Conservation (phyloP, 148 eudicot species). For the Rhododendron kiyosumense region DNA sequence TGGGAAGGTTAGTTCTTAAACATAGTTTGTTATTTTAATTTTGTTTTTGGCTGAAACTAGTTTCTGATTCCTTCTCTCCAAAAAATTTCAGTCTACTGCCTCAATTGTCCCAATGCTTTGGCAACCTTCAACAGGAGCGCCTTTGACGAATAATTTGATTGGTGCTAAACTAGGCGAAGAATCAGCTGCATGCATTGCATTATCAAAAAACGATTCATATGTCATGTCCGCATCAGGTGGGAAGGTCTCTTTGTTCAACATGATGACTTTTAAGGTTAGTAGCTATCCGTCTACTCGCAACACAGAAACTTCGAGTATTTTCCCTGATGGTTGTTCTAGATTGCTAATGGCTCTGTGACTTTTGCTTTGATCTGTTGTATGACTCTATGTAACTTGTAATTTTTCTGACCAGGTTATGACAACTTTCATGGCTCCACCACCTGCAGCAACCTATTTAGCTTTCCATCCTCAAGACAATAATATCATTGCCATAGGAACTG, state of each 20-base stretch:
- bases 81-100: slow-evolving; percentile 41
- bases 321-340: background rate
- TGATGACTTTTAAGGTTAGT: slow-evolving; percentile 60
- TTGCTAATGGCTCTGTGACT: background rate
- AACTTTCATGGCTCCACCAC: slow-evolving; percentile 64
- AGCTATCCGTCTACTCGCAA: background rate
- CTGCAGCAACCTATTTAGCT: slow-evolving; percentile 54
- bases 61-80: slow-evolving; percentile 1
- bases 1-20: slow-evolving; percentile 30
- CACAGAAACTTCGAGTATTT: background rate
- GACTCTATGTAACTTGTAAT: slow-evolving; percentile 1
- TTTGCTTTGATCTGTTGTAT: background rate
- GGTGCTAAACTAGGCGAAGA: slow-evolving; percentile 41
- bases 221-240: slow-evolving; percentile 71
- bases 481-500: slow-evolving; percentile 58
- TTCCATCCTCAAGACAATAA: slow-evolving; percentile 62
- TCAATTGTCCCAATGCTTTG: slow-evolving; percentile 45
- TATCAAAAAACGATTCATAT: slow-evolving; percentile 60
- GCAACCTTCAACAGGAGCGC: slow-evolving; percentile 49
- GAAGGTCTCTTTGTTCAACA: slow-evolving; percentile 55
- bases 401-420: slow-evolving; percentile 48
- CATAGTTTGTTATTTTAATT: background rate
- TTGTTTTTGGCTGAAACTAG: background rate
- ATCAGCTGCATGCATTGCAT: slow-evolving; percentile 51
- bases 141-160: slow-evolving; percentile 42